Conservation (phyloP, 2,329 filamentous ascomycete genomes). For the Fusarium lateritium region DNA sequence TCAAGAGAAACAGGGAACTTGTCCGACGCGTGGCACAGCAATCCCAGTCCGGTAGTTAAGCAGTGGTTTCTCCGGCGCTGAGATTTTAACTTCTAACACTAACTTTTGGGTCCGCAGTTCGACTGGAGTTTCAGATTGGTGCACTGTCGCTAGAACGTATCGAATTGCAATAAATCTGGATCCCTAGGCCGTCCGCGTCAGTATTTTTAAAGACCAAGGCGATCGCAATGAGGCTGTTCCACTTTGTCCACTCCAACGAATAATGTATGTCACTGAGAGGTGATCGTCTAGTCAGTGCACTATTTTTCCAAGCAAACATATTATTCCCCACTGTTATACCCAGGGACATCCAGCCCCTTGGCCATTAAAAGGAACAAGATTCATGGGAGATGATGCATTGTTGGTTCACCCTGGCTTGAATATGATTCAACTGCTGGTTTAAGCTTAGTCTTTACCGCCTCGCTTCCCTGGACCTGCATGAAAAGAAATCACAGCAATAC, state of each 20-base stretch:
- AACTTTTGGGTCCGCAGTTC: neutral
- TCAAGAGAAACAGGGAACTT: conserved; percentile 21
- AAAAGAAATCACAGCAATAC: neutral
- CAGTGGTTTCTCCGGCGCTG: too few relatives aligned
- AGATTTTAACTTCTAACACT: conserved; percentile 20
- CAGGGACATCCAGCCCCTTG: too few relatives aligned
- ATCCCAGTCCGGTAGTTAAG: conserved; percentile 8
- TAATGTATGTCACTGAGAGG: neutral
- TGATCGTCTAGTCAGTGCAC: neutral
- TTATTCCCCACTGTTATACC: neutral
- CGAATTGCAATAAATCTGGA: neutral
- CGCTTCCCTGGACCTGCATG: conserved; percentile 1
- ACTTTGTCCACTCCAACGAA: neutral
- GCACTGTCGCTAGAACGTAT: conserved; percentile 6
- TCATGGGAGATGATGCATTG: neutral
- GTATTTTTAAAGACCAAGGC: neutral
- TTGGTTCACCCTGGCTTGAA: neutral
- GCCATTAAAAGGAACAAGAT: neutral
- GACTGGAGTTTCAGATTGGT: conserved; percentile 17
- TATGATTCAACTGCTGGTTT: neutral
- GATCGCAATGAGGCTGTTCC: conserved; percentile 23
- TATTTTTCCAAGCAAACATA: neutral
- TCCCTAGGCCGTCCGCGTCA: neutral
- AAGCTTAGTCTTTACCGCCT: conserved; percentile 10
- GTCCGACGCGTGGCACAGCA: conserved; percentile 25